These are phyloP conservation scores for Raphanus hybrid DNA, from an alignment of 441 rosid species.

Conservation along the genomic window DNA sequence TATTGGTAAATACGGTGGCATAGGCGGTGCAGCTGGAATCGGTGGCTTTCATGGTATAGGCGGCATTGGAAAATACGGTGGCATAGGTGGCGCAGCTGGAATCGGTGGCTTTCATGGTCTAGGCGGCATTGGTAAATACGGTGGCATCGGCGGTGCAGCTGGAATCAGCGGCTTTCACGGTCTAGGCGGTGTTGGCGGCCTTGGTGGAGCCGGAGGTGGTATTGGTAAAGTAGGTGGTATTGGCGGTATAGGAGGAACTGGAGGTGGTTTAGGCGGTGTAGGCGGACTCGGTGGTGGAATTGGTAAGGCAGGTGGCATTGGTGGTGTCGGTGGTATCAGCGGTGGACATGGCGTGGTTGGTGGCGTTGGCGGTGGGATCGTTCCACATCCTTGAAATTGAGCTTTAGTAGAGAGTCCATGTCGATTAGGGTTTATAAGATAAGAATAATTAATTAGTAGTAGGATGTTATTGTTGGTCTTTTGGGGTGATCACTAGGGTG, in stretches of 20 bases:
- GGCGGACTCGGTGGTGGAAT: slow-evolving; percentile 16
- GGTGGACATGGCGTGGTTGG: slow-evolving; percentile 30
- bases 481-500: slow-evolving; percentile 16
- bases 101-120: slow-evolving; percentile 40
- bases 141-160: background rate
- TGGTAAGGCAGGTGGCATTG: slow-evolving; percentile 30
- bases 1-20: slow-evolving; percentile 63
- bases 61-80: slow-evolving; percentile 65
- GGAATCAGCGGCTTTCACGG: background rate
- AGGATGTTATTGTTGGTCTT: background rate
- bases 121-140: slow-evolving; percentile 18
- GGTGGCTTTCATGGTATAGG: slow-evolving; percentile 39
- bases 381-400: slow-evolving; percentile 40
- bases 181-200: slow-evolving; percentile 42
- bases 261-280: slow-evolving; percentile 26
- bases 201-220: slow-evolving; percentile 29
- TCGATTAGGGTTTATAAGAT: background rate
- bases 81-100: slow-evolving; percentile 57
- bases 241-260: slow-evolving; percentile 25
- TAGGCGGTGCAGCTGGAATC: slow-evolving; percentile 57
- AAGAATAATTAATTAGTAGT: background rate
- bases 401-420: slow-evolving; percentile 9
- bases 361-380: slow-evolving; percentile 17
- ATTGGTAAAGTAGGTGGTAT: slow-evolving; percentile 33
- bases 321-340: slow-evolving; percentile 34